Percentiles rank a stretch among this genome's conserved stretches.
Evolutionary conservation across 148 eudicot species (phyloP).

Genomic region (Beta vulgaris): DNA sequence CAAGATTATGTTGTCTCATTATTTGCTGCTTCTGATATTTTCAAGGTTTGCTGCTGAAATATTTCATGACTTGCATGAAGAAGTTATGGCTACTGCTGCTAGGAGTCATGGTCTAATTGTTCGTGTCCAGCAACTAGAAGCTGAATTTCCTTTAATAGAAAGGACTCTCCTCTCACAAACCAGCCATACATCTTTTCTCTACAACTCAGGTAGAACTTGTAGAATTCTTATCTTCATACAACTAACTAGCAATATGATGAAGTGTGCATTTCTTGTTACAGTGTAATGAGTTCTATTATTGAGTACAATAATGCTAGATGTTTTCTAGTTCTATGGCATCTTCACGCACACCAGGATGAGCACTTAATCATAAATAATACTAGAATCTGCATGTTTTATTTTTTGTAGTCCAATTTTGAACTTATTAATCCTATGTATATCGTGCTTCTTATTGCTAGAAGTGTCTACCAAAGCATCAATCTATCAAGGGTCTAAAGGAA

Average conservation of each 20-base stretch:
- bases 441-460: neutral
- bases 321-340: too few species aligned
- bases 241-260: neutral
- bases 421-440: neutral
- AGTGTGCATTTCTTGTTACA: constrained; percentile 4
- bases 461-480: neutral
- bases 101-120: constrained; percentile 76
- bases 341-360: neutral
- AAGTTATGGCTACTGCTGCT: constrained; percentile 84
- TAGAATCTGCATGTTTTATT: neutral
- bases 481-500: neutral
- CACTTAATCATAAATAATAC: neutral
- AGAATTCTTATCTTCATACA: neutral
- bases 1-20: constrained; percentile 13
- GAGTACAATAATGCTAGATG: neutral
- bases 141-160: constrained; percentile 76
- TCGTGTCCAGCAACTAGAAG: constrained; percentile 90
- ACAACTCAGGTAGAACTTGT: constrained; percentile 55
- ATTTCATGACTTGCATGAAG: constrained; percentile 92
- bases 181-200: constrained; percentile 67
- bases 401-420: neutral
- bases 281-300: neutral
- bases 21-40: constrained; percentile 22
- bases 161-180: constrained; percentile 80
- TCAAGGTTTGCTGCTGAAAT: constrained; percentile 97